phyloP scores from a whole-genome alignment of 2,329 filamentous ascomycete genomes.

The Fusarium liriodendri region DNA sequence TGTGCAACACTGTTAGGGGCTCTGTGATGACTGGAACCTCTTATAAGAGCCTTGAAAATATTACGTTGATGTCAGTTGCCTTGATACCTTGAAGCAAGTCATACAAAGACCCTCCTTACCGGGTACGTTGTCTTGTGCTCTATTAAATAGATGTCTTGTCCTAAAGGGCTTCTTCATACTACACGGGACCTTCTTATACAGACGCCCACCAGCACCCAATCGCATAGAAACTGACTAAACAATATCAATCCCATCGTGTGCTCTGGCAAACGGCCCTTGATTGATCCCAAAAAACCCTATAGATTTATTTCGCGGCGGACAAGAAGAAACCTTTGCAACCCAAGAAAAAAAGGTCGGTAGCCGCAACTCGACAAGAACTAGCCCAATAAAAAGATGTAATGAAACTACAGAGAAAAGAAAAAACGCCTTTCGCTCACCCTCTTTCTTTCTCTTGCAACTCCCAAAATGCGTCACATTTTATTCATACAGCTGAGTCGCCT shows the following conservation, averaged over 20 bases:
- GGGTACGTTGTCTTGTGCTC: neutral
- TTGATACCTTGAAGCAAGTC: neutral
- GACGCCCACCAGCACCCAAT: neutral
- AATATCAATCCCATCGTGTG: neutral
- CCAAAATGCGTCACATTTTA: constrained; percentile 21
- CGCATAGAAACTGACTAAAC: neutral
- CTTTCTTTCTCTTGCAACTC: constrained; percentile 26
- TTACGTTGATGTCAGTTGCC: neutral
- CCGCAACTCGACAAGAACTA: constrained; percentile 6
- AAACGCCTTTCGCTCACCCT: constrained; percentile 35
- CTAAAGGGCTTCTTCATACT: neutral
- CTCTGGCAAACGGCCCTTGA: constrained; percentile 4
- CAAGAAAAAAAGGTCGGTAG: neutral
- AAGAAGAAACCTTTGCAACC: constrained; percentile 1
- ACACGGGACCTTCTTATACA: neutral
- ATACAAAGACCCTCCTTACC: neutral
- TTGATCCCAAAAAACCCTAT: constrained; percentile 3
- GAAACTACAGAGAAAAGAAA: constrained; percentile 15
- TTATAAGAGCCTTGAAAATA: neutral
- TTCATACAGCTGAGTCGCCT: constrained; percentile 51
- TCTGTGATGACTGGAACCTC: neutral
- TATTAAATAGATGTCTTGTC: neutral
- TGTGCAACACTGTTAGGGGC: neutral
- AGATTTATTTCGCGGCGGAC: constrained; percentile 14
- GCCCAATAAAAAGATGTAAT: constrained; percentile 7